Evolutionary conservation across 2,329 filamentous ascomycete species (phyloP).

Genomic region (Nemania abortiva): DNA sequence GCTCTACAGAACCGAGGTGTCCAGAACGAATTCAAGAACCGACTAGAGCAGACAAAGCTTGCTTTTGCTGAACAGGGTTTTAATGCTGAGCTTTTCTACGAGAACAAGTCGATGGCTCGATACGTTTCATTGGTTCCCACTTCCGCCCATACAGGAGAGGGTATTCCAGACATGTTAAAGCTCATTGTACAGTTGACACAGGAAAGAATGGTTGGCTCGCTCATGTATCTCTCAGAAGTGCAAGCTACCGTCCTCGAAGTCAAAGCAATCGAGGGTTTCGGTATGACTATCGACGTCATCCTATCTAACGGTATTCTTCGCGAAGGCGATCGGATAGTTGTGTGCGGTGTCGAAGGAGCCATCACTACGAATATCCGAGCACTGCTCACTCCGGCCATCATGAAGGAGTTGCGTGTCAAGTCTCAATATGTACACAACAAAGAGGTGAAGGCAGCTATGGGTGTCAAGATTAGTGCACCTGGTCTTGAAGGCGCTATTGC

Average conservation of each 20-base stretch:
- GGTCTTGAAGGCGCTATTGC: constrained; percentile 96
- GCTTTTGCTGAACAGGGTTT: constrained; percentile 97
- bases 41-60: constrained; percentile 90
- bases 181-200: constrained; percentile 92
- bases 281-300: constrained; percentile 98
- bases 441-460: constrained; percentile 96
- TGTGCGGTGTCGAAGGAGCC: constrained; percentile 96
- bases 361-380: constrained; percentile 97
- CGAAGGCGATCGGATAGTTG: constrained; percentile 93
- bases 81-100: constrained; percentile 96
- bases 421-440: constrained; percentile 99
- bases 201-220: constrained; percentile 94
- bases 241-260: constrained; percentile 98
- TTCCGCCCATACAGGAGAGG: constrained; percentile 97
- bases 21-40: constrained; percentile 92
- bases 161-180: constrained; percentile 98
- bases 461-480: constrained; percentile 98
- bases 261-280: constrained; percentile 98
- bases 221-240: constrained; percentile 99
- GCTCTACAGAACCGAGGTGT: constrained; percentile 91
- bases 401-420: constrained; percentile 95
- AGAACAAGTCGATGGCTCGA: constrained; percentile 97
- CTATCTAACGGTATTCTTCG: constrained; percentile 94
- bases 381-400: constrained; percentile 88
- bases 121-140: constrained; percentile 97